A percentile compares a stretch with the other conserved stretches of the same genome.
Evolutionary conservation across 192 early-diverging fungal species (phyloP).

Genomic region (Coemansia sp.): DNA sequence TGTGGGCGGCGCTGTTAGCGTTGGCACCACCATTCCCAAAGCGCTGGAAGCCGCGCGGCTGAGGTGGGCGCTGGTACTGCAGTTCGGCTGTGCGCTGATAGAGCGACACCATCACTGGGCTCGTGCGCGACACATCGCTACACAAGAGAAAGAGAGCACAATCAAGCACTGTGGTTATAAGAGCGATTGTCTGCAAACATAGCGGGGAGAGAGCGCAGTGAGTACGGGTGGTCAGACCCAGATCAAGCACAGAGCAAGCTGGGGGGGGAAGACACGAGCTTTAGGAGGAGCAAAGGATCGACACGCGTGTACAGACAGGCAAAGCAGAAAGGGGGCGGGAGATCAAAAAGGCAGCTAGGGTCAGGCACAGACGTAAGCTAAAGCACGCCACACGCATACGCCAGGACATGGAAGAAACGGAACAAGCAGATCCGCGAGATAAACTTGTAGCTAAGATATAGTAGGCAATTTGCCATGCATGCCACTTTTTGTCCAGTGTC

Average conservation of each 20-base stretch:
- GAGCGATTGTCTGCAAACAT: not conserved
- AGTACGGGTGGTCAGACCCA: not conserved
- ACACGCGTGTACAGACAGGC: slow-evolving; percentile 7
- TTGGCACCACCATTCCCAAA: slow-evolving; percentile 35
- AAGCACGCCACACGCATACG: not conserved
- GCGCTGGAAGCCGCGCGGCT: slow-evolving; percentile 51
- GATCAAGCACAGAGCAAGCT: not conserved
- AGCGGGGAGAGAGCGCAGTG: not conserved
- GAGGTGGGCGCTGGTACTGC: slow-evolving; percentile 46
- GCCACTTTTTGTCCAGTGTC: not conserved
- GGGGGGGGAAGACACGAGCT: not conserved
- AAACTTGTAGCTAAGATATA: not conserved
- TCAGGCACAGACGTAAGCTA: not conserved
- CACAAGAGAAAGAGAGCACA: not conserved
- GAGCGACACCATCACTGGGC: slow-evolving; percentile 54
- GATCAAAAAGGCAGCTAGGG: not conserved
- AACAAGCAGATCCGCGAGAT: slow-evolving; percentile 1
- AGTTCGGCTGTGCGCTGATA: slow-evolving; percentile 56
- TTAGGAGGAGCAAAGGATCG: not conserved
- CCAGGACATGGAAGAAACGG: not conserved
- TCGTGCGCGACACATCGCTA: slow-evolving; percentile 53
- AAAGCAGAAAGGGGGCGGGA: slow-evolving; percentile 7
- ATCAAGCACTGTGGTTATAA: not conserved
- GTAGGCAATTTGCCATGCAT: slow-evolving; percentile 10
- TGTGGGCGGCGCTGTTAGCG: slow-evolving; percentile 5